Percentiles rank a stretch among this genome's conserved stretches.
These are phyloP conservation scores for Crithidia bombi DNA, from an alignment of 208 protist genomes.

Conservation along the genomic window DNA sequence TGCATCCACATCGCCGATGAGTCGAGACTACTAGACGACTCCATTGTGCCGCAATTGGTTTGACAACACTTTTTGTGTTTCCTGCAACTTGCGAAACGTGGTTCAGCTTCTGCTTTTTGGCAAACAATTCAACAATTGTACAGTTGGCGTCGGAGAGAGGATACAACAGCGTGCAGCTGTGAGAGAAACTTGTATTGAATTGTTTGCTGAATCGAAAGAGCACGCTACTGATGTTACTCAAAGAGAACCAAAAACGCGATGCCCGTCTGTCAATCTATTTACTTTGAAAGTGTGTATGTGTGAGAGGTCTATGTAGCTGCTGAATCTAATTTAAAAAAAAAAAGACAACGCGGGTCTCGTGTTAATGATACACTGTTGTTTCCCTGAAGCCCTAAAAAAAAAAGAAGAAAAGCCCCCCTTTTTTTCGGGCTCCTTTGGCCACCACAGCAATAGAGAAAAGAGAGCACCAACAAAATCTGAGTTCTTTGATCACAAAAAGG, in stretches of 20 bases:
- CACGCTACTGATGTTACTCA: too few species aligned
- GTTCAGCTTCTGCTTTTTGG: background rate
- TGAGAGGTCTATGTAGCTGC: conserved; percentile 2
- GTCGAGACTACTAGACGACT: conserved; percentile 13
- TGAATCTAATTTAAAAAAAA: conserved; percentile 13
- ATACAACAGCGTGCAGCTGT: background rate
- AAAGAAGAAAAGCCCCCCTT: conserved; percentile 2
- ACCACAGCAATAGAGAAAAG: too few species aligned
- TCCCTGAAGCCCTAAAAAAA: background rate
- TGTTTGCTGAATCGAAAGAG: background rate
- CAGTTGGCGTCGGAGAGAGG: background rate
- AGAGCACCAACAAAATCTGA: too few species aligned
- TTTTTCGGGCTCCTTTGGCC: too few species aligned
- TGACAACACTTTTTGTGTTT: background rate
- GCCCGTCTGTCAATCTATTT: background rate
- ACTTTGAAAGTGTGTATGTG: background rate
- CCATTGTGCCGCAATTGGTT: background rate
- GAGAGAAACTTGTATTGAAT: background rate
- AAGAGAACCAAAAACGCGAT: background rate
- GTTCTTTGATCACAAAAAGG: too few species aligned
- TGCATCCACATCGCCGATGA: conserved; percentile 64
- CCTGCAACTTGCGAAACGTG: too few species aligned
- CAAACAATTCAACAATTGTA: background rate
- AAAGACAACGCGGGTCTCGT: too few species aligned
- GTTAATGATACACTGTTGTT: too few species aligned